Evolutionary conservation across 164 flowering plant genomes (phyloP).

Genomic region (Berberis vulgaris): DNA sequence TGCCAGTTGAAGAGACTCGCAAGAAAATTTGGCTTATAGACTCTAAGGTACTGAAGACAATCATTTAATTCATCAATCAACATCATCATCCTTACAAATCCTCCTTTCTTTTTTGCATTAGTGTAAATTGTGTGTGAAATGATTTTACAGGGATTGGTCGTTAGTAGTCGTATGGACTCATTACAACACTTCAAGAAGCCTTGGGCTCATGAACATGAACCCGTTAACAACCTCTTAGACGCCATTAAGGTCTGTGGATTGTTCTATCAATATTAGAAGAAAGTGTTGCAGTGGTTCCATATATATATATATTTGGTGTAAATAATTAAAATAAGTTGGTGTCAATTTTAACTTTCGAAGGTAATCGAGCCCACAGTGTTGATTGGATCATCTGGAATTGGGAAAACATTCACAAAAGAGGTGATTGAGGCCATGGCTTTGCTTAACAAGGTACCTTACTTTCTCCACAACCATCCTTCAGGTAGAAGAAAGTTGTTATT

Average conservation of each 20-base stretch:
- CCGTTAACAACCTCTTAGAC: constrained; percentile 52
- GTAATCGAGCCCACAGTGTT: constrained; percentile 75
- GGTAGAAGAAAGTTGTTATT: neutral
- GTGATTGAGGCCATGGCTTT: constrained; percentile 80
- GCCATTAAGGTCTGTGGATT: constrained; percentile 60
- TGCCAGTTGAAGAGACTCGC: constrained; percentile 69
- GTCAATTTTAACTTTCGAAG: constrained; percentile 20
- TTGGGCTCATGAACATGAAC: constrained; percentile 98
- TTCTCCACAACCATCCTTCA: neutral
- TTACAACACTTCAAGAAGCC: constrained; percentile 95
- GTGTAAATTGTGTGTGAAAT: neutral
- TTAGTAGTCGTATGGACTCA: constrained; percentile 57
- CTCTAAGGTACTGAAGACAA: constrained; percentile 53
- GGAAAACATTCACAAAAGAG: constrained; percentile 71
- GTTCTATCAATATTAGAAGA: constrained; percentile 3
- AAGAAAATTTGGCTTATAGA: constrained; percentile 94
- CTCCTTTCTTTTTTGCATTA: neutral
- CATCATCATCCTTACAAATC: neutral
- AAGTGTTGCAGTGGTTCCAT: too few relatives aligned
- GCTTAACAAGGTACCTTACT: constrained; percentile 46
- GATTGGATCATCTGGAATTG: constrained; percentile 86
- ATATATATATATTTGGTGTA: too few relatives aligned
- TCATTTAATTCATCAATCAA: neutral
- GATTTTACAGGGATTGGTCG: constrained; percentile 53
- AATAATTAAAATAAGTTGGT: too few relatives aligned